Base-by-base conservation (phyloP, 1,284 basidiomycete genomes). In the Ceratobasidium sp. region DNA sequence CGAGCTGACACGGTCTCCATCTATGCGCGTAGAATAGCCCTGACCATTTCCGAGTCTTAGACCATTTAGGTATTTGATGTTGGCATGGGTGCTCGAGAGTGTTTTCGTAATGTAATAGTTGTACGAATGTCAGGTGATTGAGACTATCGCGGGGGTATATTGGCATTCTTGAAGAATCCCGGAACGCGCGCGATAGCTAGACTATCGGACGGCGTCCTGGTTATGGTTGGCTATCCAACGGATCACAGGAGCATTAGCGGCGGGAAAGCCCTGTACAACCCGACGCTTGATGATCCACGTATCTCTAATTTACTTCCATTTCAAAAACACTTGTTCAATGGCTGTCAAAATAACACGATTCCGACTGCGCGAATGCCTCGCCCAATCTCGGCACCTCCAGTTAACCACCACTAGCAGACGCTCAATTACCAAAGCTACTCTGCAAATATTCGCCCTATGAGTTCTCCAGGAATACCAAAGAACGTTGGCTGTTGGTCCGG, bases 401-500 rank as follows among this genome's bases (percentile, higher is more conserved):
- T 25, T 27, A 42, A 25, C 42, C 31, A 58, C 56, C 42, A 58
- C 25, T 8, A 40, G 38, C 38, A n/a, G n/a, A n/a, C n/a, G n/a
- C n/a, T n/a, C n/a, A n/a, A n/a, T n/a, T n/a, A n/a, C n/a, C n/a
- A n/a, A n/a, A n/a, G n/a, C n/a, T 13, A 3, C n/a, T 20, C 54
- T 20, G 38, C 17, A 35, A 20, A 56, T 29, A 29, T 2, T 2
- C 20, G 45, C 17, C 29, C 25, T 13, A 35, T 31, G 32, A 34
- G 34, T 20, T 5, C 43, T n/a, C n/a, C 38, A 43, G 58, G 25
- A 7, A 17, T 27, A 35, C n/a, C 58, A 7, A 20, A 25, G 45
- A 20, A 7, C 8, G 22, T 8, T 62, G 58, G 58, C 7, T 62
- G 58, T 27, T 62, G 58, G 58, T 62, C 58, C 15, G 58, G 58